Evolutionary conservation across 2,329 filamentous ascomycete genomes (phyloP), one percentile per base, ranked within the genome.

Genomic region (Dactylonectria estremocensis): DNA sequence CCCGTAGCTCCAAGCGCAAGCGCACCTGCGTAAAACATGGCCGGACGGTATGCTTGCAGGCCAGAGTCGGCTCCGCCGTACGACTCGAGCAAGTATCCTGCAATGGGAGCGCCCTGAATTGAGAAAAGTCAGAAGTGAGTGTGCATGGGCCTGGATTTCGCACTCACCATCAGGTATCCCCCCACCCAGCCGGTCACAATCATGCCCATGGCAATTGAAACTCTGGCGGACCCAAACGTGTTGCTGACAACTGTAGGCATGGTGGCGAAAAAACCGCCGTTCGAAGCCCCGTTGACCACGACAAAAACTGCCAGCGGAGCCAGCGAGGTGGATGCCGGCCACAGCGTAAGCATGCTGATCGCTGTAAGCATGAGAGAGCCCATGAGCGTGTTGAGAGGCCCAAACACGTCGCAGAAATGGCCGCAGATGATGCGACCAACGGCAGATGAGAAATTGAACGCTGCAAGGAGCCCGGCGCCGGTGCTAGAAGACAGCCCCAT

Each of bases 171-270:
- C 2, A 91, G 79, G 78, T 91, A 92, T 0, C 90, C 89, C 1
- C 85, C 86, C 2, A 84, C 82, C 89, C 89, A 92, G 2, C 87
- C 86, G 0, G 86, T 90, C 2, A 90, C 84, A 43, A 89, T 83
- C 88, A 91, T 90, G 5, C 87, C 85, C 85, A 91, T 89, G 0
- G 87, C 88, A 20, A 89, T 85, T 3, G 85, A 81, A 43, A 89
- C 83, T 4, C 86, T 81, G 1, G 83, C 83, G 3, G 83, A 87
- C 1, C 88, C 89, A 78, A 90, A 90, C 0, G 89, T 84, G 69
- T 85, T 89, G 0, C 87, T 85, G 0, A 91, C 86, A 2, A 89
- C 89, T 0, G 89, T 91, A 0, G 90, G 90, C 83, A 91, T 90
- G 0, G 87, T 87, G 1, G 87, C 85, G 73, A 92, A 91, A 80